These are phyloP conservation scores for Ascodesmis nigricans DNA, from an alignment of 495 filamentous ascomycete genomes.

Conservation along the genomic window DNA sequence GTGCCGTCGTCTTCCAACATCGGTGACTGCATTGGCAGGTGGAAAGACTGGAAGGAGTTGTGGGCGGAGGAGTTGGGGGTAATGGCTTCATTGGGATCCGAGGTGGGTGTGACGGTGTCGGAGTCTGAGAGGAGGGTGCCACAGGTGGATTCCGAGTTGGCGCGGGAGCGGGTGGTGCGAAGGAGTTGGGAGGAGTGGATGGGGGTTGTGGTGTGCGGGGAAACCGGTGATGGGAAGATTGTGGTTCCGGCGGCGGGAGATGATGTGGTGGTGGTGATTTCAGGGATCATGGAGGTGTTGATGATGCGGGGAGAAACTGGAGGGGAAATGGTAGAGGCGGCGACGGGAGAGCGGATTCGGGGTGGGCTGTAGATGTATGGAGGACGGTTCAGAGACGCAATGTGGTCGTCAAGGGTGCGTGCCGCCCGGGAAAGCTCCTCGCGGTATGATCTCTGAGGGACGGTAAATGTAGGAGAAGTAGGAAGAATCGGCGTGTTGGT, in stretches of 20 bases:
- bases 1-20: no score
- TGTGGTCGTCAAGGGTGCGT: conserved; percentile 18
- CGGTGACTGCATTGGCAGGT: conserved; percentile 1
- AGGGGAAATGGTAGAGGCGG: no score
- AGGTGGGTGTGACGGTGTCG: conserved; percentile 20
- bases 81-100: conserved; percentile 17
- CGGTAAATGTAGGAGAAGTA: no score
- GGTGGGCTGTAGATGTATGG: no score
- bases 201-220: no score
- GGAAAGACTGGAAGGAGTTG: conserved; percentile 15
- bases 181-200: no score
- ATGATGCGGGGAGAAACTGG: background rate
- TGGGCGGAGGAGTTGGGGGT: conserved; percentile 20
- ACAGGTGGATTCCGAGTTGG: conserved; percentile 21
- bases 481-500: no score
- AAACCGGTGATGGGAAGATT: no score
- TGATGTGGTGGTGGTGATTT: no score
- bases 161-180: conserved; percentile 17
- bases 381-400: conserved; percentile 19
- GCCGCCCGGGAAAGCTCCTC: conserved; percentile 20
- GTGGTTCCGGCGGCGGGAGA: no score
- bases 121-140: conserved; percentile 21
- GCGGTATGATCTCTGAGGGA: conserved; percentile 12
- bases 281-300: conserved; percentile 5
- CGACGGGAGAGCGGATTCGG: no score